Base-by-base conservation (phyloP, 306 rosid genomes). In the Macrotyloma uniflorum region DNA sequence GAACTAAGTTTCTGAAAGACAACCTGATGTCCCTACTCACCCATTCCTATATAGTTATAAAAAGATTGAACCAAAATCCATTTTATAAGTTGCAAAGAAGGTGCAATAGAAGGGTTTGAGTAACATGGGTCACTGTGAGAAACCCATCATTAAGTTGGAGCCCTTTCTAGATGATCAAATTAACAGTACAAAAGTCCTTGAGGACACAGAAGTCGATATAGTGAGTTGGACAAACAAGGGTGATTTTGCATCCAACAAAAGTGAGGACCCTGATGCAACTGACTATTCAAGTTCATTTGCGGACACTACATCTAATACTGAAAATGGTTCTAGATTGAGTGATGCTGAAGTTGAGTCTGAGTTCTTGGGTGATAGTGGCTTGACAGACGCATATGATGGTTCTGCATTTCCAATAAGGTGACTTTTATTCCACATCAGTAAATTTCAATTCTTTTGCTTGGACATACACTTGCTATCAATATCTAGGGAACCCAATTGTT, bases 211-310 rank as follows among this genome's bases (percentile, higher is more conserved):
- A 30, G 80, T 92, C 43, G 95, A 94, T 75, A 87, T 94, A 57
- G 62, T 84, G 45, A 89, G 82, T 64, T 82, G 88, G 83, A 83
- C 84, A 50, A 88, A 83, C 77, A 86, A 86, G 85, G 87, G 74
- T 51, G 85, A 83, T 30, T 36, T 68, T 14, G 80, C 83, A 32
- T 68, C 83, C 20, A 67, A 67, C 66, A 90, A 88, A 73, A 80
- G 67, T 24, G 93, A 88, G 54, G 98, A 92, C 62, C 93, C 92
- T 28, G 93, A 92, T 79, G 98, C 93, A 61, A 94, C 97, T 55
- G 97, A 94, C 75, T 85, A 88, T 81, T 94, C 98, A 58, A 92
- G 95, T 79, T 94, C 97, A 4, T 94, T 94, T 79, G 97, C 87
- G 0, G 87, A 83, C 77, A 88, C 97, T 30, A 35, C 40, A 1